phyloP scores from a whole-genome alignment of 495 filamentous ascomycete species.

The Ramalina peruviana region DNA sequence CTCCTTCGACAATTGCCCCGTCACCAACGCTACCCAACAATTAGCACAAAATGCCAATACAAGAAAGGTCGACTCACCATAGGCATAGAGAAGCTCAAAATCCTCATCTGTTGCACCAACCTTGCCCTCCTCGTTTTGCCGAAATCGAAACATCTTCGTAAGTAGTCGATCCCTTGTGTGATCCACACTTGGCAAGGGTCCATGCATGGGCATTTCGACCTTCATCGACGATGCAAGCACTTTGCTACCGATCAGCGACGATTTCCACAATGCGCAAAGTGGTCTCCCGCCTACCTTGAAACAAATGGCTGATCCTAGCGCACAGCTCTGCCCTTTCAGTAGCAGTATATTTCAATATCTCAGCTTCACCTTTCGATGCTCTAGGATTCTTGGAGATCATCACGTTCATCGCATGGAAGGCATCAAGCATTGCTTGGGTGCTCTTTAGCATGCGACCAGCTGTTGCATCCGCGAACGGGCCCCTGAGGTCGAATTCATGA shows the following conservation, averaged over 20 bases:
- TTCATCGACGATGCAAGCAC: constrained; percentile 87
- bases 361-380: constrained; percentile 64
- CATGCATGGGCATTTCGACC: constrained; percentile 82
- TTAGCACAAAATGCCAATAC: background rate
- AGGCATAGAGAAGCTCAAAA: constrained; percentile 60
- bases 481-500: constrained; percentile 71
- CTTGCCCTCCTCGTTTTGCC: constrained; percentile 47
- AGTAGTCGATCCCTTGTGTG: constrained; percentile 70
- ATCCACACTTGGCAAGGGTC: constrained; percentile 69
- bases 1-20: constrained; percentile 36
- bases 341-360: constrained; percentile 63
- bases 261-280: background rate
- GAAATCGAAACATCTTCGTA: constrained; percentile 78
- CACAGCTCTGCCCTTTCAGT: constrained; percentile 68
- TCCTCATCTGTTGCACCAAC: constrained; percentile 48
- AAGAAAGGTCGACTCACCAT: constrained; percentile 32
- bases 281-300: constrained; percentile 46
- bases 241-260: constrained; percentile 12
- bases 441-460: constrained; percentile 61
- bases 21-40: constrained; percentile 31
- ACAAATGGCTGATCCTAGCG: constrained; percentile 78
- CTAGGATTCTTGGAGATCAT: constrained; percentile 70
- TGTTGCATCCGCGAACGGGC: constrained; percentile 60
- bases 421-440: constrained; percentile 72
- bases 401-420: constrained; percentile 90